A percentile compares a stretch with the other conserved stretches of the same genome.
Evolutionary conservation across 2,329 filamentous ascomycete species (phyloP).

Genomic region (Alternaria brassicae): DNA sequence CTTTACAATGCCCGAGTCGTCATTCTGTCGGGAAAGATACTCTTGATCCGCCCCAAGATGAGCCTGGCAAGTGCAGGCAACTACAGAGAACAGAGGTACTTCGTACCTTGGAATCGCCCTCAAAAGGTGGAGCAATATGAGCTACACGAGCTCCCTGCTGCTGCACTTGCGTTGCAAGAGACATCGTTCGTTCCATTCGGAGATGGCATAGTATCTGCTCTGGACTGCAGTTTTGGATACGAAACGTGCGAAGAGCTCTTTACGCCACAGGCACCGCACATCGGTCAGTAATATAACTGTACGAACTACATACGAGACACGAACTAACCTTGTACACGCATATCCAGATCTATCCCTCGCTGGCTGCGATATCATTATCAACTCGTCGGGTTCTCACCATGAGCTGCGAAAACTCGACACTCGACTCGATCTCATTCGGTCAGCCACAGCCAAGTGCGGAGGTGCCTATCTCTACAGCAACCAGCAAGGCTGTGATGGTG

Average conservation of each 20-base stretch:
- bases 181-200: slow-evolving; percentile 69
- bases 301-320: no score
- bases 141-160: slow-evolving; percentile 51
- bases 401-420: slow-evolving; percentile 71
- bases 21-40: slow-evolving; percentile 69
- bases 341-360: background rate
- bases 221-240: slow-evolving; percentile 56
- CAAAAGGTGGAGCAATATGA: slow-evolving; percentile 69
- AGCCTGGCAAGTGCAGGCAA: slow-evolving; percentile 75
- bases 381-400: slow-evolving; percentile 65
- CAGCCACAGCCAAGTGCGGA: slow-evolving; percentile 65
- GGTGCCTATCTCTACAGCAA: slow-evolving; percentile 66
- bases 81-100: slow-evolving; percentile 51
- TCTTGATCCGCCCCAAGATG: slow-evolving; percentile 76
- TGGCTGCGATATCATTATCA: slow-evolving; percentile 66
- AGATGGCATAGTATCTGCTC: slow-evolving; percentile 68
- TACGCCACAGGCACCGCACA: slow-evolving; percentile 9
- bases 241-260: slow-evolving; percentile 17
- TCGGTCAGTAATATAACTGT: no score
- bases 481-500: slow-evolving; percentile 59
- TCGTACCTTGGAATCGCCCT: slow-evolving; percentile 41
- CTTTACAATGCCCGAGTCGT: slow-evolving; percentile 69
- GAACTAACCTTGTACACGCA: no score
- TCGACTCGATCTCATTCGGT: slow-evolving; percentile 68
- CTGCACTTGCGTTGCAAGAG: slow-evolving; percentile 63